Percentiles rank a stretch among this genome's conserved stretches.
These are phyloP conservation scores for Saccharomyces hybrid DNA, from an alignment of 1,139 yeast genomes.

Conservation along the genomic window DNA sequence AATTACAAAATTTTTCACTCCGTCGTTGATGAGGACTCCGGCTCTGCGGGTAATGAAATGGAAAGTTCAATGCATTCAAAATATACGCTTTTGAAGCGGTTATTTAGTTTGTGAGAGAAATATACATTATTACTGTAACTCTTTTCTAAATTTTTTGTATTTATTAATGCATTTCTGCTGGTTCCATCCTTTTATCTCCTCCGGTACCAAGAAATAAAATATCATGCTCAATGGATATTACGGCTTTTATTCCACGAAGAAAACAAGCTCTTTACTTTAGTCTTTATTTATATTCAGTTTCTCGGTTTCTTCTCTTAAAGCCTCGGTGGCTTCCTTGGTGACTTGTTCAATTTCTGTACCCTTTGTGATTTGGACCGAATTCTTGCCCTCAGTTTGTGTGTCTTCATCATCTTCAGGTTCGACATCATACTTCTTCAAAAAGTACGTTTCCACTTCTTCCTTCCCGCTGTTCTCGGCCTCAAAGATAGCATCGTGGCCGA, in stretches of 20 bases:
- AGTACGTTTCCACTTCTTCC: conserved; percentile 62
- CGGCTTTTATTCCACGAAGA: neutral
- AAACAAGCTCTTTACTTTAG: neutral
- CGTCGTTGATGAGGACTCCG: conserved; percentile 61
- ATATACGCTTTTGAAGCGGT: neutral
- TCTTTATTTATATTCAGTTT: conserved; percentile 11
- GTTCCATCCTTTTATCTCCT: neutral
- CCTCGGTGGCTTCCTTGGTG: conserved; percentile 35
- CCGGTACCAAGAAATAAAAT: neutral
- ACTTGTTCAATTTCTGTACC: conserved; percentile 39
- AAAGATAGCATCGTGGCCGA: conserved; percentile 76
- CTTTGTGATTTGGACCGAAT: conserved; percentile 32
- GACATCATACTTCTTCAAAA: conserved; percentile 62
- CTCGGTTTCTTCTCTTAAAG: conserved; percentile 21
- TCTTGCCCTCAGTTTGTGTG: conserved; percentile 31
- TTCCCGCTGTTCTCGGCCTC: conserved; percentile 78
- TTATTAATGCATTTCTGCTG: neutral
- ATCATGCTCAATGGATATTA: neutral
- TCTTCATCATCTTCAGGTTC: conserved; percentile 51
- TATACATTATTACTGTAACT: neutral
- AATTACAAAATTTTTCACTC: conserved; percentile 56
- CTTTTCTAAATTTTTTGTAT: neutral
- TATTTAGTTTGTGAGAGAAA: neutral
- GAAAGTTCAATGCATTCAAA: neutral
- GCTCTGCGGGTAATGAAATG: conserved; percentile 41